These are phyloP conservation scores for Calonectria hongkongensis DNA, from an alignment of 2,329 filamentous ascomycete genomes.

Conservation along the genomic window DNA sequence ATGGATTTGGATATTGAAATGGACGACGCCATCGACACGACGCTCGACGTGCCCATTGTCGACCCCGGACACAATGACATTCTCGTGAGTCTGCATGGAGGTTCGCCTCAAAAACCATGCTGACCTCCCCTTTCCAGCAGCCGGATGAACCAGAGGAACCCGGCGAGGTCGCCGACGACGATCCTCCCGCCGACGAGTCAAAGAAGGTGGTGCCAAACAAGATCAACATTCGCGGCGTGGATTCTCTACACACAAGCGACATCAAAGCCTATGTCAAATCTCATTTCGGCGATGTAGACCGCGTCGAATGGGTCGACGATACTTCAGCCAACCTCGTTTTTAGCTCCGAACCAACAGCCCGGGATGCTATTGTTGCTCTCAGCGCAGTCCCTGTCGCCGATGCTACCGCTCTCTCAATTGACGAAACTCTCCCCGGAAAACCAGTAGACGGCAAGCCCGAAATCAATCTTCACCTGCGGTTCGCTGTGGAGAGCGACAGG, in stretches of 20 bases:
- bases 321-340: conserved; percentile 92
- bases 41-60: conserved; percentile 52
- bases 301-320: conserved; percentile 97
- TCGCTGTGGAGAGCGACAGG: conserved; percentile 84
- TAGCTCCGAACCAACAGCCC: conserved; percentile 70
- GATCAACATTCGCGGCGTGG: conserved; percentile 89
- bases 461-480: conserved; percentile 81
- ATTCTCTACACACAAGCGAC: conserved; percentile 86
- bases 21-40: conserved; percentile 73
- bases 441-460: conserved; percentile 80
- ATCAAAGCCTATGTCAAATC: conserved; percentile 84
- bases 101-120: conserved; percentile 29
- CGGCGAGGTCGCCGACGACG: conserved; percentile 62
- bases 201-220: conserved; percentile 69
- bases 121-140: conserved; percentile 55
- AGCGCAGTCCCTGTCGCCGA: conserved; percentile 72
- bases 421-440: conserved; percentile 83
- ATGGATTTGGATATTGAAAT: conserved; percentile 85
- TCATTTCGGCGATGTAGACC: conserved; percentile 76
- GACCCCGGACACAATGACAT: conserved; percentile 61
- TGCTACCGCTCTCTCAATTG: conserved; percentile 71
- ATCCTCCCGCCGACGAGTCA: conserved; percentile 52
- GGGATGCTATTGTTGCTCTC: conserved; percentile 73
- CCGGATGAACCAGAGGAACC: conserved; percentile 61
- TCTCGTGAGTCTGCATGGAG: conserved; percentile 55